Evolutionary conservation across 257 asterid species (phyloP).

Genomic region (Gentiana dahurica): DNA sequence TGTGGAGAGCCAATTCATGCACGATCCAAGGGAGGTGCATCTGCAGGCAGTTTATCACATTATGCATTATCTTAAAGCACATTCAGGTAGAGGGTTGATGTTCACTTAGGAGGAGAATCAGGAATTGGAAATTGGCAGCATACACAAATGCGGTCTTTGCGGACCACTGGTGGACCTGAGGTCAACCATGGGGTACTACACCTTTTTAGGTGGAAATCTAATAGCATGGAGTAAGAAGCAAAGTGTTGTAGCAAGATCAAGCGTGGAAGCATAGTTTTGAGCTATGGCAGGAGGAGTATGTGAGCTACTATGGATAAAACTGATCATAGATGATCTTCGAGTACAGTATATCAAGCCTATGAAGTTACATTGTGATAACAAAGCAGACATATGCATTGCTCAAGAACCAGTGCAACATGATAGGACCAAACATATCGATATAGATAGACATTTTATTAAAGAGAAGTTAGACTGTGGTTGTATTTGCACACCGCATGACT

Average conservation of each 20-base stretch:
- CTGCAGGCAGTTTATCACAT: no score
- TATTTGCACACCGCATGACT: no score
- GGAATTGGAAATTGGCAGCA: background rate
- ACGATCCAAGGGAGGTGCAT: no score
- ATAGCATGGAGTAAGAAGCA: no score
- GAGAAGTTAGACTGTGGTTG: no score
- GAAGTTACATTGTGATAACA: no score
- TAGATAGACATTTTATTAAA: no score
- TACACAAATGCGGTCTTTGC: no score
- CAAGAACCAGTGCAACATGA: background rate
- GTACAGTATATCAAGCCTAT: no score
- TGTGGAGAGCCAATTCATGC: no score
- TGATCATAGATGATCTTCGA: background rate
- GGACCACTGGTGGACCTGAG: background rate
- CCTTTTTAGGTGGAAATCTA: background rate
- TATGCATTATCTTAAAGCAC: background rate
- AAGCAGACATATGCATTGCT: background rate
- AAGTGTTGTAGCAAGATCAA: no score
- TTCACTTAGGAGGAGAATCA: background rate
- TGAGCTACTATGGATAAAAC: background rate
- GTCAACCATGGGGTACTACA: background rate
- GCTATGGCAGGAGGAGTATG: background rate
- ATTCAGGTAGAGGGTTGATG: background rate
- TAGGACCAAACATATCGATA: no score
- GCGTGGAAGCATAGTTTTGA: background rate